Base-by-base conservation (phyloP, 176 grass and related monocot species). In the Oryza longistaminata region DNA sequence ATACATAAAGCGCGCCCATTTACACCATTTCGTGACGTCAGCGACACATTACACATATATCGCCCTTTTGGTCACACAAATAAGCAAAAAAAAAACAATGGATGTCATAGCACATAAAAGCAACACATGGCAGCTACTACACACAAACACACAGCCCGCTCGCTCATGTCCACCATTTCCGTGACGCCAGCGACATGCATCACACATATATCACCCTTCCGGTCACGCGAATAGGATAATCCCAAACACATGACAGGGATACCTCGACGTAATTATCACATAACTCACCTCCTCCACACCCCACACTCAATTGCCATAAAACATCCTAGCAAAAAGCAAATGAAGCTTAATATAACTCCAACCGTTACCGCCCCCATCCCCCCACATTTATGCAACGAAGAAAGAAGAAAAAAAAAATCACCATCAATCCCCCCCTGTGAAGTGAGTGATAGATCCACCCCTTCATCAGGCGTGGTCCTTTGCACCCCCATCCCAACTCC, bases 391-490 rank as follows among this genome's bases (percentile, higher is more conserved):
- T 76, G 31, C 72, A 14, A 35, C 82, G 3, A 82, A 6, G 9
- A 37, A 77, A 31, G 29, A 31, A 2, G 29, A 31, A 31, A 31
- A 31, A 77, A 35, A 40, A 40, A 40, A 43, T 65, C 74, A 77
- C 48, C 83, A 77, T 70, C 40, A 60, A 77, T 42, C n/a, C 13
- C 21, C 29, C 9, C 21, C 21, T 71, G 44, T 46, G 44, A 46
- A 46, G 11, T 9, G 11, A 46, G 55, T 39, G 48, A 50, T 33
- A 15, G 39, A 58, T 35, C 66, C 66, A 72, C 42, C 66, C 66
- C 43, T 27, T 4, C 1, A 53, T 11, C 71, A 83, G 66, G 71
- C 82, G 82, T 84, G 82, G 82, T 76, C 82, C 73, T 29, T 7
- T 19, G 4, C 50, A 37, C 58, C 61, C 29, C 29, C 17, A 16